A percentile compares a stretch with the other conserved stretches of the same genome.
These are phyloP conservation scores for Acorus gramineus DNA, from an alignment of 106 monocot species.

Conservation along the genomic window DNA sequence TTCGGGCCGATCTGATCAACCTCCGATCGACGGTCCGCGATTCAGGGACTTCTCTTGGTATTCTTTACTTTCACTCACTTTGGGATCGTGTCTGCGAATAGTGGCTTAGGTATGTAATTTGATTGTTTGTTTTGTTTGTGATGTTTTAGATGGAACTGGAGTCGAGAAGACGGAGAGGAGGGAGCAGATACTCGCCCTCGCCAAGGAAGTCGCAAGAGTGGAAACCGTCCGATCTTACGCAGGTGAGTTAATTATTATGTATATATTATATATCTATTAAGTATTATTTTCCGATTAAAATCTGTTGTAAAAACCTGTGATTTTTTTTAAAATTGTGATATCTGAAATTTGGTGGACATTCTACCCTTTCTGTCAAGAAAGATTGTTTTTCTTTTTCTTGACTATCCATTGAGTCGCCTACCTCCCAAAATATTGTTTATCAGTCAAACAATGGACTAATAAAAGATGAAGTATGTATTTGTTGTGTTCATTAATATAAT, in stretches of 20 bases:
- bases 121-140: neutral
- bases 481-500: too few relatives aligned
- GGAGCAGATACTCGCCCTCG: conserved; percentile 64
- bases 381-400: too few relatives aligned
- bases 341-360: too few relatives aligned
- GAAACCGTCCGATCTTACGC: conserved; percentile 75
- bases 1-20: conserved; percentile 27
- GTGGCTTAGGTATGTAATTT: conserved; percentile 2
- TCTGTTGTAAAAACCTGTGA: neutral
- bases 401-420: too few relatives aligned
- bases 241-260: conserved; percentile 22
- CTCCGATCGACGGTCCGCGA: conserved; percentile 12
- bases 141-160: conserved; percentile 1
- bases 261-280: neutral
- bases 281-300: neutral
- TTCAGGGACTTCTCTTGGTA: neutral
- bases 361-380: too few relatives aligned
- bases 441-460: too few relatives aligned
- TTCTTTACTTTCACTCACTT: neutral
- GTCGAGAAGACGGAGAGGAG: conserved; percentile 15
- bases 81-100: neutral
- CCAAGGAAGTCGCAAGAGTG: conserved; percentile 81
- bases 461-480: too few relatives aligned
- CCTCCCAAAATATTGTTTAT: too few relatives aligned
- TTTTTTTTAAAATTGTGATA: neutral